Conservation (phyloP, 2,329 filamentous ascomycete genomes). For the Colletotrichum abscissum region DNA sequence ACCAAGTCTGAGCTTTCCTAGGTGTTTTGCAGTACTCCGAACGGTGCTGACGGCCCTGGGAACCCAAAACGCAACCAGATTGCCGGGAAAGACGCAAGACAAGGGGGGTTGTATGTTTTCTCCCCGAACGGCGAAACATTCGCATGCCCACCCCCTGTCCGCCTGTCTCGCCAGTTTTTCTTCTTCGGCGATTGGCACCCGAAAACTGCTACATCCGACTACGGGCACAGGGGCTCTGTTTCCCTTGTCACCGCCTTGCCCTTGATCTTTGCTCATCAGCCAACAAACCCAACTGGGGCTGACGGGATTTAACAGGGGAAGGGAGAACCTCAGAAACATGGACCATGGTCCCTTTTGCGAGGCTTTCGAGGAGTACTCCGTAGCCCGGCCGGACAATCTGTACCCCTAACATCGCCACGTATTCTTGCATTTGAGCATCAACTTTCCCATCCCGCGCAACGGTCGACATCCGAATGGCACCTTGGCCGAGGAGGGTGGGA, state of each 20-base stretch:
- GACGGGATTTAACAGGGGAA: background rate
- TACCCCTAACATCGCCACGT: background rate
- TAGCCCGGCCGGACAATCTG: background rate
- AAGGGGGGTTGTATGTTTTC: background rate
- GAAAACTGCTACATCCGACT: conserved; percentile 22
- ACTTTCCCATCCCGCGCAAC: background rate
- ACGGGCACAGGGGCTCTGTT: background rate
- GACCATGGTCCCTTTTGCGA: background rate
- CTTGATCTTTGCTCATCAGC: conserved; percentile 13
- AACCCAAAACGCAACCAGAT: conserved; percentile 20
- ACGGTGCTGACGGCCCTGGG: background rate
- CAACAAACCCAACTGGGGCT: conserved; percentile 20
- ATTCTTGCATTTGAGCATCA: background rate
- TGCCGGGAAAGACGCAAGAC: conserved; percentile 18
- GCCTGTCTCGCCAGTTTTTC: conserved; percentile 19
- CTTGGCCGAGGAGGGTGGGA: background rate
- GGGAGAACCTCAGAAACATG: background rate
- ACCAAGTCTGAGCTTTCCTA: background rate
- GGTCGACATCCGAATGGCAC: background rate
- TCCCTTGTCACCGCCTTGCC: conserved; percentile 21
- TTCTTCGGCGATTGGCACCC: conserved; percentile 15
- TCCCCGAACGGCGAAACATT: background rate
- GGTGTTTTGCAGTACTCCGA: background rate
- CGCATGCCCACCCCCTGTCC: conserved; percentile 6
- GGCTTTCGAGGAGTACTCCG: background rate